These are phyloP conservation scores for Eutrema salsugineum DNA, from an alignment of 441 rosid species.

Conservation along the genomic window DNA sequence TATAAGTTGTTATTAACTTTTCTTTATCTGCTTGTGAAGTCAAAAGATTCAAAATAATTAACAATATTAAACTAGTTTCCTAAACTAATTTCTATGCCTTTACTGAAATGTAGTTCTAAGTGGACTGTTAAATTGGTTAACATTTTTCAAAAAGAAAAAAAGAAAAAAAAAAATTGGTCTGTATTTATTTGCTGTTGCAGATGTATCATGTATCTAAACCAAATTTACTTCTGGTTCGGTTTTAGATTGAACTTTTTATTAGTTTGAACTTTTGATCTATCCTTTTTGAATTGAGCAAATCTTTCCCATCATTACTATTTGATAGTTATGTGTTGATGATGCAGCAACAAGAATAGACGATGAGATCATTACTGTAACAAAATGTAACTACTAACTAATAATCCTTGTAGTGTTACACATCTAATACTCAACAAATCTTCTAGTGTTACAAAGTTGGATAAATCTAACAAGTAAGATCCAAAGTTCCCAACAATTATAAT, in stretches of 20 bases:
- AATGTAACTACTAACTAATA: background rate
- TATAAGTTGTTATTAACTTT: background rate
- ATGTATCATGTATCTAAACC: no score
- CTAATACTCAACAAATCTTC: background rate
- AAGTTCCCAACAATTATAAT: background rate
- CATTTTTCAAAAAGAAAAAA: no score
- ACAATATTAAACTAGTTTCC: background rate
- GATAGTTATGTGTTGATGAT: background rate
- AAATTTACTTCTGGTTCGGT: no score
- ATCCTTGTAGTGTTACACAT: background rate
- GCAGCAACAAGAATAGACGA: background rate
- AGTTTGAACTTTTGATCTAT: no score
- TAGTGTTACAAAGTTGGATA: constrained; percentile 8
- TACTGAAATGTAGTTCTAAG: background rate
- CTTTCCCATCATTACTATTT: no score
- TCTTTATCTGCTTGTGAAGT: background rate
- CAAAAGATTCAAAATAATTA: background rate
- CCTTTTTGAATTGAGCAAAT: no score
- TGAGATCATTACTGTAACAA: background rate
- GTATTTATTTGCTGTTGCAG: no score
- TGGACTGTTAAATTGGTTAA: no score
- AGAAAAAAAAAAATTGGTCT: no score
- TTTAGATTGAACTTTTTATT: no score
- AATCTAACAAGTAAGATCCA: constrained; percentile 6
- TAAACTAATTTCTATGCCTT: background rate